Conservation (phyloP, 192 early-diverging fungal species). For the Lobosporangium transversale region DNA sequence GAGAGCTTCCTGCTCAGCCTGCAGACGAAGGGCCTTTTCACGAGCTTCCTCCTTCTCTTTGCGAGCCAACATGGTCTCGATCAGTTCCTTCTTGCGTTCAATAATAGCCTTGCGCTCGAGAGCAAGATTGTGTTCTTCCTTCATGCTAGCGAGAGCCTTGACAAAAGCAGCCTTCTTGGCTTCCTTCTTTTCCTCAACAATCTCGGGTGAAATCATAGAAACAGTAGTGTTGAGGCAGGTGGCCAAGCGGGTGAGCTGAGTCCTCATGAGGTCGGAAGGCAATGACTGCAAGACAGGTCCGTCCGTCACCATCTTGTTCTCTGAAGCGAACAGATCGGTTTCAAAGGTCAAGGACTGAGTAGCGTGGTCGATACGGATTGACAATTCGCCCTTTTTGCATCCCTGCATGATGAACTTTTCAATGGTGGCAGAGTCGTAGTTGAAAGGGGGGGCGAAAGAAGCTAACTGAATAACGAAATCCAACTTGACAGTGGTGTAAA, state of each 20-base stretch:
- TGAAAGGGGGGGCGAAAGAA: slow-evolving; percentile 86
- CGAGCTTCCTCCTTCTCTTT: slow-evolving; percentile 87
- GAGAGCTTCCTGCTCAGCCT: slow-evolving; percentile 86
- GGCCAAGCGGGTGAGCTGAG: slow-evolving; percentile 88
- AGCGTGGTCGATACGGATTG: slow-evolving; percentile 94
- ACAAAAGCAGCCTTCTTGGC: slow-evolving; percentile 74
- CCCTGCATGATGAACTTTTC: slow-evolving; percentile 99
- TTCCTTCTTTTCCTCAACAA: slow-evolving; percentile 70
- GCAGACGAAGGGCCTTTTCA: slow-evolving; percentile 73
- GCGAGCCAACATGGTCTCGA: slow-evolving; percentile 77
- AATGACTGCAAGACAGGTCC: slow-evolving; percentile 86
- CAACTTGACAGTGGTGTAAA: slow-evolving; percentile 97
- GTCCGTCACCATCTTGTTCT: slow-evolving; percentile 79
- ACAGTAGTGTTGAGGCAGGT: slow-evolving; percentile 87
- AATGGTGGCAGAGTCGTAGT: slow-evolving; percentile 85
- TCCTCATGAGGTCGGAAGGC: slow-evolving; percentile 92
- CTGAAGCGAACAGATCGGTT: slow-evolving; percentile 85
- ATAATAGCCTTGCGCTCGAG: slow-evolving; percentile 86
- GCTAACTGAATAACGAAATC: slow-evolving; percentile 92
- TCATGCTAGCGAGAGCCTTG: slow-evolving; percentile 75
- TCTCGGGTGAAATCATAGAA: slow-evolving; percentile 83
- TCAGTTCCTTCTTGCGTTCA: slow-evolving; percentile 83
- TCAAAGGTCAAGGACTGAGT: slow-evolving; percentile 92
- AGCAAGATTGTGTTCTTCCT: slow-evolving; percentile 84
- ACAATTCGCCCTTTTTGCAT: slow-evolving; percentile 94